Base-by-base conservation (phyloP, 2,329 filamentous ascomycete species). In the Calycina herbarum region DNA sequence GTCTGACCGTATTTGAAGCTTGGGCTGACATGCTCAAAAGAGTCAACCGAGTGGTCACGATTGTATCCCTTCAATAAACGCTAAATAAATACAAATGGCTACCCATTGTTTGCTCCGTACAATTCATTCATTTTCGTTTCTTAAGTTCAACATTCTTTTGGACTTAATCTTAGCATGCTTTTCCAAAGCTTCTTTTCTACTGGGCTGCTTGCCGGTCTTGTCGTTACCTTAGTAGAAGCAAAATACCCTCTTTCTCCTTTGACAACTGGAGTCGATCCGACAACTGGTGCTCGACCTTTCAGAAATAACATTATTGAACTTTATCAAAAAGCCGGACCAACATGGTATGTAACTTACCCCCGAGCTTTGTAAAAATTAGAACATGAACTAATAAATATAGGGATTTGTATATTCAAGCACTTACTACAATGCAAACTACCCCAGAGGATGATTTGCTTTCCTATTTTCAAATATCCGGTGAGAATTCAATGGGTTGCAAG, bases 381-480 rank as follows among this genome's bases (percentile, higher is more conserved):
- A 3, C 35, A 3, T 38, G 13, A 38, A 15, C 35, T 38, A 38
- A 38, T 15, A 38, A 38, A 11, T 7, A 11, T 13, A 38, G 35
- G 35, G 35, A 38, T 38, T 45, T 69, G 3, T 67, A 63, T 59
- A 64, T 69, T 3, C 63, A 67, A 57, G 67, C 65, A 11, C 38
- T 69, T 27, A 66, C 57, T 54, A 45, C 61, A 10, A 58, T 66
- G 59, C 57, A 62, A 38, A 31, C 35, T 17, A 33, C 56, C 5
- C 17, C 33, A 33, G 63, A 69, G 13, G 40, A 42, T 31, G 42
- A 66, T n/a, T 17, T 65, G 27, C n/a, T 45, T 11, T 67, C 63
- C 17, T 67, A 62, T 27, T 69, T 64, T 42, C 67, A 69, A 29
- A 57, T 69, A n/a, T 57, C 57, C 42, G 66, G 66, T 68, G 56